Percentiles rank a stretch among this genome's conserved stretches.
These are phyloP conservation scores for Pseudonitzschia multistriata DNA, from an alignment of 108 stramenopile genomes.

Conservation along the genomic window DNA sequence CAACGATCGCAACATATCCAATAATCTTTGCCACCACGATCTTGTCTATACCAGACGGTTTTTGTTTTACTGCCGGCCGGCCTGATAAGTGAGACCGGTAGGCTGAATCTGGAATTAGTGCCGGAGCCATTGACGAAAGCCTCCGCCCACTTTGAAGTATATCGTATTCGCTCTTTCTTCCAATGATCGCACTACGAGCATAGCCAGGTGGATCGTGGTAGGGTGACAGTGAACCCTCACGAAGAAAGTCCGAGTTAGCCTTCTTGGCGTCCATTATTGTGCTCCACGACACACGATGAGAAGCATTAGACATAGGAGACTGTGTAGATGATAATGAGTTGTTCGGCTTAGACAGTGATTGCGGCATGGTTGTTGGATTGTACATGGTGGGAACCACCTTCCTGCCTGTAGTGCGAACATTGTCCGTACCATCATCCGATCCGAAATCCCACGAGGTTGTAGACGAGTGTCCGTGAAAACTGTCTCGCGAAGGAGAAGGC, in stretches of 20 bases:
- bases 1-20: conserved; percentile 35
- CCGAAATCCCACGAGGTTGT: conserved; percentile 20
- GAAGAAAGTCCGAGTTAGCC: neutral
- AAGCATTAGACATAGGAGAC: neutral
- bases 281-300: conserved; percentile 4
- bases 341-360: neutral
- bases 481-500: conserved; percentile 7
- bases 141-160: neutral
- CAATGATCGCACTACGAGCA: neutral
- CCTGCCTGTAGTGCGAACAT: neutral
- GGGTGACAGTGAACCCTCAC: neutral
- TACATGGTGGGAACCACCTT: conserved; percentile 33
- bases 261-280: conserved; percentile 17
- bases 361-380: conserved; percentile 25
- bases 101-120: conserved; percentile 28
- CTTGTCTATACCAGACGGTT: conserved; percentile 4
- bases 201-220: conserved; percentile 10
- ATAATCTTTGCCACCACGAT: conserved; percentile 33
- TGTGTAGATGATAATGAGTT: neutral
- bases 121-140: conserved; percentile 18
- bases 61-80: neutral
- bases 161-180: neutral
- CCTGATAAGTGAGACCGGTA: conserved; percentile 25
- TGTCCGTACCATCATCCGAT: conserved; percentile 4
- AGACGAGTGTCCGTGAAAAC: conserved; percentile 4